Evolutionary conservation across 306 rosid species (phyloP).

Genomic region (Begonia peltatifolia): DNA sequence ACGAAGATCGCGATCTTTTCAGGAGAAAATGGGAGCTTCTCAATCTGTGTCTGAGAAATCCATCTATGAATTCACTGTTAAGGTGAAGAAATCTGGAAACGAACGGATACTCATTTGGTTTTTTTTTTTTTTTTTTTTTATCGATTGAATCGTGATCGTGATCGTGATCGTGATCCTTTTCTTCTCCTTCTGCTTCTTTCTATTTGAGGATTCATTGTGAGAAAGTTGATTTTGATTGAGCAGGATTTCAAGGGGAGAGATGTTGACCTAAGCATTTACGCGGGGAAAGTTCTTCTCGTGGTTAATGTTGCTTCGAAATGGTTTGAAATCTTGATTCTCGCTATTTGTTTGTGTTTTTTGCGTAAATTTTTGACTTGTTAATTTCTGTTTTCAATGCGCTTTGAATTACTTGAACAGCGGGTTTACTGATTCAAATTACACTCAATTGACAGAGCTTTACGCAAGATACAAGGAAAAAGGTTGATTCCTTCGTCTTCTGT

Average conservation of each 20-base stretch:
- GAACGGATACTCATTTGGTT: too few relatives aligned
- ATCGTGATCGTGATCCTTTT: neutral
- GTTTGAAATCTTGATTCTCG: slow-evolving; percentile 15
- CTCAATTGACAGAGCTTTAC: slow-evolving; percentile 72
- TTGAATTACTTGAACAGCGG: slow-evolving; percentile 27
- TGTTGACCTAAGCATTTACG: slow-evolving; percentile 52
- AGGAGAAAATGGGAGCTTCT: slow-evolving; percentile 48
- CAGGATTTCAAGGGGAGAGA: slow-evolving; percentile 66
- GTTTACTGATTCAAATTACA: slow-evolving; percentile 64
- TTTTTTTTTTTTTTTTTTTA: too few relatives aligned
- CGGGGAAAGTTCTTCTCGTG: slow-evolving; percentile 73
- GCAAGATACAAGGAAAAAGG: slow-evolving; percentile 49
- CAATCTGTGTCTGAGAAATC: slow-evolving; percentile 40
- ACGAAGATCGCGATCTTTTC: neutral
- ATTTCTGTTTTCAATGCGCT: neutral
- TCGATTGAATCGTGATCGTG: neutral
- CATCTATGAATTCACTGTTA: slow-evolving; percentile 62
- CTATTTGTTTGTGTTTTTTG: slow-evolving; percentile 4
- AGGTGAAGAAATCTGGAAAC: slow-evolving; percentile 23
- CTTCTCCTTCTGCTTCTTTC: neutral
- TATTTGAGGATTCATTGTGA: neutral
- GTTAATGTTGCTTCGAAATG: slow-evolving; percentile 96
- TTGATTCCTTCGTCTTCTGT: slow-evolving; percentile 8
- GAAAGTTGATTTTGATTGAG: slow-evolving; percentile 2
- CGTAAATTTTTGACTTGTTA: neutral